Evolutionary conservation across 371 early-diverging fungal genomes (phyloP), one percentile per base, ranked within the genome.

Genomic region (Mucor circinelloides): DNA sequence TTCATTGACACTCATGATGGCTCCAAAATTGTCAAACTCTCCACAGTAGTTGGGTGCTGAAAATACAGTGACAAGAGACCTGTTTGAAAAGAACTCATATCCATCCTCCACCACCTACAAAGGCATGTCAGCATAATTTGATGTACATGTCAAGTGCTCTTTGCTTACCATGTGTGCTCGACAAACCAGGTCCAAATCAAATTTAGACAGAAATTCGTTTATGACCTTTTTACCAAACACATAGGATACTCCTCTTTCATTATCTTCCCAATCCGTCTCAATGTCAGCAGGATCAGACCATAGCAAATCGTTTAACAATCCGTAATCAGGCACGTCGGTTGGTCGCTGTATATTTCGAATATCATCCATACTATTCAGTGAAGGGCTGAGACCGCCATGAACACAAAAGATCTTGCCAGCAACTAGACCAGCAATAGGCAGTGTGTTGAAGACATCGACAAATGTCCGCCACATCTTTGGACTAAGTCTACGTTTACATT

Each of bases 41-140:
- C 99, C 99, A 75, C 99, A 99, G 77, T 99, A 99, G 81, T 99
- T 99, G 44, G 99, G 99, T 6, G 99, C 99, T 19, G 94, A 94
- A 74, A 98, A 99, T n/a, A 99, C 87, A 10, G 99, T 99, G 4
- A 99, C 99, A 21, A 99, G 79, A 21, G 92, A 90, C 32, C 97
- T 88, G 66, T 97, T 93, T 61, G 94, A 95, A 85, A 99, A 99
- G 78, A 99, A 99, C 80, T 99, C 98, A 78, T 99, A 99, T 8
- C 99, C 99, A 74, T 98, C 99, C 80, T 99, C 98, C 4, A 99
- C 99, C 2, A 99, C 98, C 91, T 64, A 15, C 19, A n/a, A 5
- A 60, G 17, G 7, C 12, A 27, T 15, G 97, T 95, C 71, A 52
- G 15, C 21, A 50, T 23, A 5, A 25, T 6, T 25, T 40, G 17